phyloP scores from a whole-genome alignment of 73 alveolate genomes.

The Effrenium voratum region DNA sequence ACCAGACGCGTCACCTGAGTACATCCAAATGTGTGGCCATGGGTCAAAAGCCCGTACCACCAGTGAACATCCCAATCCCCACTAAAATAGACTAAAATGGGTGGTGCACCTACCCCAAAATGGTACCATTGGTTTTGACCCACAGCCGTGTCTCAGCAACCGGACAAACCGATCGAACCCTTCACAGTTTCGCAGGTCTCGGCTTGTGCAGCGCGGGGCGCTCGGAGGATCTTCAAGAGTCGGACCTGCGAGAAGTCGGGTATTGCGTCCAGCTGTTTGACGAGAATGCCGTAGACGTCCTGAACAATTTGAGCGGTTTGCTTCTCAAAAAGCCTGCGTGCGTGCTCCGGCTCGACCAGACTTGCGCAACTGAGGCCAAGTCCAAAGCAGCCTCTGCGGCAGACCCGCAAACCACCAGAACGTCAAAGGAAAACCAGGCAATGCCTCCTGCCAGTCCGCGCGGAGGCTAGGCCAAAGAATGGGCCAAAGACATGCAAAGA shows the following conservation, averaged over 20 bases:
- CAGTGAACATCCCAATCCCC: neutral
- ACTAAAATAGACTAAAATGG: neutral
- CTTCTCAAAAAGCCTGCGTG: neutral
- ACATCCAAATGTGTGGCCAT: neutral
- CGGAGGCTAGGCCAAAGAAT: too few relatives aligned
- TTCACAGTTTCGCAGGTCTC: neutral
- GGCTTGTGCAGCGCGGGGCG: too few relatives aligned
- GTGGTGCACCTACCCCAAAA: too few relatives aligned
- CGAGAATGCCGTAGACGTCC: constrained; percentile 46
- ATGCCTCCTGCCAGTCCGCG: constrained; percentile 8
- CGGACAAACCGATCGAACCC: neutral
- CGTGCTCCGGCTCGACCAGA: neutral
- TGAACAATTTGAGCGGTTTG: neutral
- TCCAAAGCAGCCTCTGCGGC: constrained; percentile 11
- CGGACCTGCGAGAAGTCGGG: constrained; percentile 81
- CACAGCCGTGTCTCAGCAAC: neutral
- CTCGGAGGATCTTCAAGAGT: constrained; percentile 79
- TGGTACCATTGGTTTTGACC: too few relatives aligned
- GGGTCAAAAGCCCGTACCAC: neutral
- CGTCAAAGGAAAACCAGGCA: constrained; percentile 36
- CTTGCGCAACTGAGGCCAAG: too few relatives aligned
- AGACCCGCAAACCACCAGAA: constrained; percentile 27
- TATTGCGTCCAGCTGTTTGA: neutral
- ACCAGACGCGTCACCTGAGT: constrained; percentile 57
- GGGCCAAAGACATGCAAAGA: too few relatives aligned